Conservation (phyloP, 345 rosid genomes). For the Populus simonii region DNA sequence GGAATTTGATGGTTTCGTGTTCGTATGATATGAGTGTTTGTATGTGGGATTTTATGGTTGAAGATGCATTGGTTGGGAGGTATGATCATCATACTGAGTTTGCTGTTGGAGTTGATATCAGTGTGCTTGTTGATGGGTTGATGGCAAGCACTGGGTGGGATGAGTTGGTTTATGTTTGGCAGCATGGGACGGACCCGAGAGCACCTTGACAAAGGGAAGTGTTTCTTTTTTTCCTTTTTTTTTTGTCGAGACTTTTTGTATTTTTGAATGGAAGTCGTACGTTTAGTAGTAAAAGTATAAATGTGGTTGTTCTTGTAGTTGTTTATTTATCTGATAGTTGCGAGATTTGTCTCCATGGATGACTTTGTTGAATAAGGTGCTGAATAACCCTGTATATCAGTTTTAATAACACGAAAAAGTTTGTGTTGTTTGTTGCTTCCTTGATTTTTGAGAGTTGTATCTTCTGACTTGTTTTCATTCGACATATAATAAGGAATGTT, state of each 20-base stretch:
- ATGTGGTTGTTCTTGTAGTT: not conserved
- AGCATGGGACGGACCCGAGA: slow-evolving; percentile 86
- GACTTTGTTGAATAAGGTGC: not conserved
- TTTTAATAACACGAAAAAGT: slow-evolving; percentile 3
- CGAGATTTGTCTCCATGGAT: not conserved
- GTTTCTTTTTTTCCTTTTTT: not conserved
- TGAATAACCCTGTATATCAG: slow-evolving; percentile 7
- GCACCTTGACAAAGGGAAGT: slow-evolving; percentile 41
- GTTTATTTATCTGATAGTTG: not conserved
- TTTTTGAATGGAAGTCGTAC: not conserved
- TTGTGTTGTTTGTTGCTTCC: not conserved
- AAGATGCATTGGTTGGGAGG: slow-evolving; percentile 77
- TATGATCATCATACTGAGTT: slow-evolving; percentile 90
- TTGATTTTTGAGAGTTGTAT: not conserved
- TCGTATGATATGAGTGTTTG: slow-evolving; percentile 90
- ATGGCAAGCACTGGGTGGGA: slow-evolving; percentile 96
- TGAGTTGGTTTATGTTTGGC: slow-evolving; percentile 88
- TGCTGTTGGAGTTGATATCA: slow-evolving; percentile 81
- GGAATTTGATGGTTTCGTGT: slow-evolving; percentile 71
- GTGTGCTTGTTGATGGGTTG: slow-evolving; percentile 90
- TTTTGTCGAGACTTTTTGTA: not conserved
- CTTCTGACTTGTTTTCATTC: not conserved
- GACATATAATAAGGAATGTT: not conserved
- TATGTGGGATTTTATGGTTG: slow-evolving; percentile 84
- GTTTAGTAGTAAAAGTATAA: not conserved